A percentile compares a stretch with the other conserved stretches of the same genome.
These are phyloP conservation scores for Tricholoma sp. DNA, from an alignment of 768 basidiomycete species.

Conservation along the genomic window DNA sequence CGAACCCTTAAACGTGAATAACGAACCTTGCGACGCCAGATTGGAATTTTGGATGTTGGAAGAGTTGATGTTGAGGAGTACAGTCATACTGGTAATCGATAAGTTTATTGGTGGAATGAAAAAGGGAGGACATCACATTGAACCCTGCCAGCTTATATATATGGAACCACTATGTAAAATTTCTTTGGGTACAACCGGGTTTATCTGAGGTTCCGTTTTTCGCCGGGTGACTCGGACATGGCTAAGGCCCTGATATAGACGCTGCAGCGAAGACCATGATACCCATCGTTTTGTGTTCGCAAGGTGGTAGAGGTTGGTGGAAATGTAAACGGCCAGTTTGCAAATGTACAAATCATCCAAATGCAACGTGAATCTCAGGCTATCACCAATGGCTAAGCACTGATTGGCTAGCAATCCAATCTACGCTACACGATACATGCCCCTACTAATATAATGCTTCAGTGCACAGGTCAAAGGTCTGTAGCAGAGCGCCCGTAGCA, in stretches of 20 bases:
- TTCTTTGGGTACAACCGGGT: constrained; percentile 6
- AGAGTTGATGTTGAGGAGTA: constrained; percentile 69
- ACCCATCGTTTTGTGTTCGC: not conserved
- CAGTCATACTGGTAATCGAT: constrained; percentile 38
- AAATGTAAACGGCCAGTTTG: not conserved
- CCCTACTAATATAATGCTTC: no score
- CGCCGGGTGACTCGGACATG: not conserved
- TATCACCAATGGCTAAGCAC: not conserved
- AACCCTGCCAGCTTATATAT: not conserved
- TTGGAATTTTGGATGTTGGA: constrained; percentile 65
- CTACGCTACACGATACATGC: no score
- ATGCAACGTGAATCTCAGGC: no score
- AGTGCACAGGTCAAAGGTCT: no score
- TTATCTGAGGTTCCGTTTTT: constrained; percentile 11
- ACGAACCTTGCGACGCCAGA: constrained; percentile 51
- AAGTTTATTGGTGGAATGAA: not conserved
- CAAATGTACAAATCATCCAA: no score
- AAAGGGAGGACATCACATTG: not conserved
- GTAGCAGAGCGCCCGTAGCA: no score
- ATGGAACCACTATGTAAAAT: not conserved
- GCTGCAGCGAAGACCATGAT: not conserved
- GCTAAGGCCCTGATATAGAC: no score
- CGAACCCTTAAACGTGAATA: constrained; percentile 3
- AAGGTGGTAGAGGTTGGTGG: not conserved
- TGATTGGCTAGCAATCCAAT: not conserved